These are phyloP conservation scores for Daedaleopsis sinensis DNA, from an alignment of 768 basidiomycete species.

Conservation along the genomic window DNA sequence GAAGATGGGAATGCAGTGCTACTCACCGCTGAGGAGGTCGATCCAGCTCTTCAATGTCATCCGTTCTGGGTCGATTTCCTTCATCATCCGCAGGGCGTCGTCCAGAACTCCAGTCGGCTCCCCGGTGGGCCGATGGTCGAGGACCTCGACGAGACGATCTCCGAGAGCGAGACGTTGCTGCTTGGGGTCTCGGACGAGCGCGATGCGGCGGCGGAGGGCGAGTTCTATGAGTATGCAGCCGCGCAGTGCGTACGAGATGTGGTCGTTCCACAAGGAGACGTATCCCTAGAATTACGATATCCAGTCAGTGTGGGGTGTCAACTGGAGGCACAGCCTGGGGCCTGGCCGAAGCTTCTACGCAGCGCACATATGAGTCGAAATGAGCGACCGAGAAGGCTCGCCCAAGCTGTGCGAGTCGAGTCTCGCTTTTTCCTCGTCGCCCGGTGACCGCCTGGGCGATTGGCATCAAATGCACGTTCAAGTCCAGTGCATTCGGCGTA, in stretches of 20 bases:
- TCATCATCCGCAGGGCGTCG: conserved; percentile 96
- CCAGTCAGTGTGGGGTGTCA: not conserved
- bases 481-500: no score
- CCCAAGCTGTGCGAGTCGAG: no score
- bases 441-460: no score
- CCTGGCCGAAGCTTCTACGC: no score
- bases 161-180: conserved; percentile 72
- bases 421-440: no score
- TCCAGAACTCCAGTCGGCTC: conserved; percentile 84
- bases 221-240: conserved; percentile 98
- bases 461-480: no score
- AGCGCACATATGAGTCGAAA: no score
- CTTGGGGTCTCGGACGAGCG: conserved; percentile 82
- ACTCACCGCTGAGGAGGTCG: conserved; percentile 89
- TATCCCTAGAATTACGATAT: conserved; percentile 61
- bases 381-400: no score
- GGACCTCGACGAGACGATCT: conserved; percentile 86
- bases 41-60: conserved; percentile 92
- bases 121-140: conserved; percentile 91
- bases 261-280: conserved; percentile 99
- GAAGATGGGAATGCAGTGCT: not conserved
- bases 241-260: conserved; percentile 96
- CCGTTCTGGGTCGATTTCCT: conserved; percentile 70
- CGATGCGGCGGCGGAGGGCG: conserved; percentile 92
- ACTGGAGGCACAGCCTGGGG: not conserved